Percentiles rank a stretch among this genome's conserved stretches.
Evolutionary conservation across 1,284 basidiomycete species (phyloP).

Genomic region (Ganoderma sinense): DNA sequence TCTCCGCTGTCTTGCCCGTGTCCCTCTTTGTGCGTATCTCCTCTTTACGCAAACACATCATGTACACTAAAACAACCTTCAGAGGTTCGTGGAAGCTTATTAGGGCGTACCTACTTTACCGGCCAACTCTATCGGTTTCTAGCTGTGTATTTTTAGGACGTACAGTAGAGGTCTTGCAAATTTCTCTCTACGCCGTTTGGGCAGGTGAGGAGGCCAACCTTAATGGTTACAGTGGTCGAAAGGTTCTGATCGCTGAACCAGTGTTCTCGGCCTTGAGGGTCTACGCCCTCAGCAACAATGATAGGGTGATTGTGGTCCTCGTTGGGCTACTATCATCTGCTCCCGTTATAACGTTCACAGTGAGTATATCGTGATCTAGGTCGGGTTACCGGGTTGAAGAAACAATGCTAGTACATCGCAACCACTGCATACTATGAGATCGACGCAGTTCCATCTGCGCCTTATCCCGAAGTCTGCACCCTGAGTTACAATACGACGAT

Average conservation of each 20-base stretch:
- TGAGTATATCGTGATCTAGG: background rate
- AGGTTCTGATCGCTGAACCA: no score
- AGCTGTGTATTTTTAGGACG: conserved; percentile 12
- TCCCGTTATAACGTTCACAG: conserved; percentile 7
- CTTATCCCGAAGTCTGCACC: background rate
- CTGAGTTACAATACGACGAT: background rate
- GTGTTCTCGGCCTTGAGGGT: conserved; percentile 16
- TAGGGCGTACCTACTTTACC: background rate
- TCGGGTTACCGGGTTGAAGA: no score
- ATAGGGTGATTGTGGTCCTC: background rate
- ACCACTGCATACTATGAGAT: background rate
- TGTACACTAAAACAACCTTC: background rate
- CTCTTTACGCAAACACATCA: background rate
- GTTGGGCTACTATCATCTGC: conserved; percentile 1
- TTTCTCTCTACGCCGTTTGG: conserved; percentile 12
- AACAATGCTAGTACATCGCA: background rate
- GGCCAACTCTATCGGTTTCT: background rate
- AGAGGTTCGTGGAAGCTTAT: no score
- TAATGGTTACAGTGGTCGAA: no score
- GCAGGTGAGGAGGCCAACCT: no score
- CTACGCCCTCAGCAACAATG: conserved; percentile 3
- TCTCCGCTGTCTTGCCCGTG: background rate
- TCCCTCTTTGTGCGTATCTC: background rate
- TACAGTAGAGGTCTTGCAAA: conserved; percentile 1
- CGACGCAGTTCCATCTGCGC: background rate